phyloP scores from a whole-genome alignment of 2,329 filamentous ascomycete species.

The Penicillium corylophilum region DNA sequence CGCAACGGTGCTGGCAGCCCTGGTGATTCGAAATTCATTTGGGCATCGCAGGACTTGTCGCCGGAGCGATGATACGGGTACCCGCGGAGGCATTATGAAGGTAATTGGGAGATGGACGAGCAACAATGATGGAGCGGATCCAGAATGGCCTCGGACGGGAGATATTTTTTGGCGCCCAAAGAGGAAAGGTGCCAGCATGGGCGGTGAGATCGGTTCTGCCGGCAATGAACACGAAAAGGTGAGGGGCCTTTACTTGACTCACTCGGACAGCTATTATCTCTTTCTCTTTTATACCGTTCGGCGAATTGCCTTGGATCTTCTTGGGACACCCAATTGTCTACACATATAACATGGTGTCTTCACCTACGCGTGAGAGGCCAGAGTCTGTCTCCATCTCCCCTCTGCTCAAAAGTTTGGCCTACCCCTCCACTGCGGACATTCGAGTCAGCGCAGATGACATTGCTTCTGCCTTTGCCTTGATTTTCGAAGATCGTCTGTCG shows the following conservation, averaged over 20 bases:
- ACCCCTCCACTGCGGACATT: conserved; percentile 43
- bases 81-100: conserved; percentile 54
- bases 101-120: conserved; percentile 1
- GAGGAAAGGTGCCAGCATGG: conserved; percentile 6
- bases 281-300: not conserved
- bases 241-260: conserved; percentile 22
- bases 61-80: conserved; percentile 45
- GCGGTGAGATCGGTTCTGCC: conserved; percentile 21
- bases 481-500: conserved; percentile 88
- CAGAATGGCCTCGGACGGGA: conserved; percentile 11
- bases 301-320: not conserved
- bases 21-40: conserved; percentile 40
- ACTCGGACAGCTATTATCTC: not conserved
- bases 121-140: conserved; percentile 12
- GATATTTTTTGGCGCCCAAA: conserved; percentile 26
- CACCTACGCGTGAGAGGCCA: conserved; percentile 28
- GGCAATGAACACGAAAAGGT: conserved; percentile 2
- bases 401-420: conserved; percentile 49
- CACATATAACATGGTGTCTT: conserved; percentile 22
- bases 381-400: conserved; percentile 48
- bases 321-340: not conserved
- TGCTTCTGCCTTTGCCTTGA: conserved; percentile 81
- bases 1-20: conserved; percentile 45
- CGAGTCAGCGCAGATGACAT: conserved; percentile 75
- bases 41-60: conserved; percentile 38